Percentiles rank a stretch among this genome's conserved stretches.
Evolutionary conservation across 108 stramenopile genomes (phyloP).

Genomic region (Bacterosira constricta): DNA sequence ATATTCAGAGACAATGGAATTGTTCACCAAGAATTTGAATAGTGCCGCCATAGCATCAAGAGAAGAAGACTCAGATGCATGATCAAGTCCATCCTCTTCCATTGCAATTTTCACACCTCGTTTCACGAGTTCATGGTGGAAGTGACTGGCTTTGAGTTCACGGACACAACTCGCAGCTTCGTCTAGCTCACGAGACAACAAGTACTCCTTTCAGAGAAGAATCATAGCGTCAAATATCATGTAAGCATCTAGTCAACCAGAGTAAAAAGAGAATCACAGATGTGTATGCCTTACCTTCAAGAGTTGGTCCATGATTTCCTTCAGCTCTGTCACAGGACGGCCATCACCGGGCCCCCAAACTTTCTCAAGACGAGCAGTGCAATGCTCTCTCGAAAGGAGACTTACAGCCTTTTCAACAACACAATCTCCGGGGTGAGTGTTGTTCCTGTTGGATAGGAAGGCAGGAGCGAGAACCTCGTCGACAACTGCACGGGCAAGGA

Average conservation of each 20-base stretch:
- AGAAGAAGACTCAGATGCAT: slow-evolving; percentile 34
- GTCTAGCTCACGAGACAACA: slow-evolving; percentile 89
- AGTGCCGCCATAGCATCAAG: slow-evolving; percentile 89
- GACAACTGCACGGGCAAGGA: slow-evolving; percentile 93
- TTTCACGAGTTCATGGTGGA: slow-evolving; percentile 97
- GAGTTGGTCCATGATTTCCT: slow-evolving; percentile 91
- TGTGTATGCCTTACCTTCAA: slow-evolving; percentile 67
- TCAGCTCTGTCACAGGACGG: slow-evolving; percentile 93
- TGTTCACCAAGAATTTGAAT: slow-evolving; percentile 52
- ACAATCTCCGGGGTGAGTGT: slow-evolving; percentile 74
- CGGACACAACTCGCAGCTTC: slow-evolving; percentile 92
- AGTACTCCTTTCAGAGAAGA: slow-evolving; percentile 69
- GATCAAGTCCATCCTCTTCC: slow-evolving; percentile 76
- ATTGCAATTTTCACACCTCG: slow-evolving; percentile 91
- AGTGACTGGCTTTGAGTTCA: slow-evolving; percentile 86
- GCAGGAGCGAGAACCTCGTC: slow-evolving; percentile 96
- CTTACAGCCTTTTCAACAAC: slow-evolving; percentile 89
- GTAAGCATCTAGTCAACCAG: no score
- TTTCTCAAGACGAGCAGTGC: slow-evolving; percentile 86
- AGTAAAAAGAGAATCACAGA: neutral
- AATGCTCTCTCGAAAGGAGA: slow-evolving; percentile 88
- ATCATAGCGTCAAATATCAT: no score
- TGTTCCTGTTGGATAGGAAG: slow-evolving; percentile 90
- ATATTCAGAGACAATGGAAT: slow-evolving; percentile 81
- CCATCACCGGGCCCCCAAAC: slow-evolving; percentile 98